phyloP scores from a whole-genome alignment of 441 rosid species.

The Erodium texanum region DNA sequence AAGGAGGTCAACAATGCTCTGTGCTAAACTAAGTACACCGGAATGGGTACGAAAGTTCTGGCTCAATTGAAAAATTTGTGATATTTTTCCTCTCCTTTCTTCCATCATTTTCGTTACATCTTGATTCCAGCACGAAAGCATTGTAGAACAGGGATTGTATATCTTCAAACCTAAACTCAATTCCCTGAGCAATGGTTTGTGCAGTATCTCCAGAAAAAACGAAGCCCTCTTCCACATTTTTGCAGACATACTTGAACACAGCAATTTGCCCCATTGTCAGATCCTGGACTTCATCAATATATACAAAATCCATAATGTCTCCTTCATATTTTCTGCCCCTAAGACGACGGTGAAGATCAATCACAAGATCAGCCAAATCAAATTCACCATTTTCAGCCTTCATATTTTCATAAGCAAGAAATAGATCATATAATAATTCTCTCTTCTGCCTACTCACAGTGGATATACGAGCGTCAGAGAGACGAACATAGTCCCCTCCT shows the following conservation, averaged over 20 bases:
- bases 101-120: constrained; percentile 10
- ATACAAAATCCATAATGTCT: constrained; percentile 36
- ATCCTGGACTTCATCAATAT: constrained; percentile 64
- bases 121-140: constrained; percentile 30
- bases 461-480: constrained; percentile 28
- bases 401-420: constrained; percentile 38
- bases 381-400: constrained; percentile 35
- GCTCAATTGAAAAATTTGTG: constrained; percentile 33
- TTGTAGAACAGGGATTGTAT: constrained; percentile 26
- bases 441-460: constrained; percentile 26
- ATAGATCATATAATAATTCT: constrained; percentile 29
- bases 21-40: constrained; percentile 43
- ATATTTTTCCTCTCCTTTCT: constrained; percentile 26
- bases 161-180: constrained; percentile 31
- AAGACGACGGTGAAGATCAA: constrained; percentile 40
- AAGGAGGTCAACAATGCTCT: constrained; percentile 44
- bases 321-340: constrained; percentile 19
- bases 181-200: constrained; percentile 37
- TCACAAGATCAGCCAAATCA: constrained; percentile 48
- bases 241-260: constrained; percentile 35
- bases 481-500: constrained; percentile 27
- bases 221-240: constrained; percentile 39
- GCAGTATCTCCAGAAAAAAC: constrained; percentile 50
- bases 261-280: constrained; percentile 50
- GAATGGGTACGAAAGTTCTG: constrained; percentile 54